A percentile compares a stretch with the other conserved stretches of the same genome.
Conservation (phyloP, 75 land plant species). For the Gnetum montanum region DNA sequence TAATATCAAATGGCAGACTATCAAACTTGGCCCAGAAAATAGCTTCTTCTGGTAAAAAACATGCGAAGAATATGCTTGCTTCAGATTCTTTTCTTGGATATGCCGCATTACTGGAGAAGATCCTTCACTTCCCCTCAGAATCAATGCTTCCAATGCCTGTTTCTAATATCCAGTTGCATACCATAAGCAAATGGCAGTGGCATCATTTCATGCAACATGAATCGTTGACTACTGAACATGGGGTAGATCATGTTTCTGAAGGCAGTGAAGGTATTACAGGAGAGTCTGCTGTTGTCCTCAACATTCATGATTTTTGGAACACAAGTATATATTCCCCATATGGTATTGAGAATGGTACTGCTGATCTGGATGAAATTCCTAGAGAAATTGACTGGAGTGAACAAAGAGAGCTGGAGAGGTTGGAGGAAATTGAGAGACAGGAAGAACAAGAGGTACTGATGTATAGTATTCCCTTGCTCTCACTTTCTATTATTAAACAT, state of each 20-base stretch:
- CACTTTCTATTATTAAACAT: too few relatives aligned
- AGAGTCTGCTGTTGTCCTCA: slow-evolving; percentile 24
- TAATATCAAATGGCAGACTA: slow-evolving; percentile 30
- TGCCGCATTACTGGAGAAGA: slow-evolving; percentile 61
- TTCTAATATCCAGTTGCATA: slow-evolving; percentile 18
- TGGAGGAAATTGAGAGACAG: slow-evolving; percentile 43
- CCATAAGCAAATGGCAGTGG: slow-evolving; percentile 65
- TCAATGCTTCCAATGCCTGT: slow-evolving; percentile 37
- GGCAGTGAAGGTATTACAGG: neutral
- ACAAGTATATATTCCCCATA: slow-evolving; percentile 9
- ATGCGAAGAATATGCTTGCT: slow-evolving; percentile 55
- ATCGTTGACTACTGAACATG: slow-evolving; percentile 10
- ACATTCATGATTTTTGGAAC: slow-evolving; percentile 22
- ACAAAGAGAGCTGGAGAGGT: slow-evolving; percentile 25
- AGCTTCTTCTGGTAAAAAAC: slow-evolving; percentile 39
- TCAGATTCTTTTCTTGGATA: slow-evolving; percentile 49
- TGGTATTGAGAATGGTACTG: slow-evolving; percentile 1
- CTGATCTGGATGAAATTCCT: slow-evolving; percentile 4
- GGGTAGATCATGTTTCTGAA: neutral
- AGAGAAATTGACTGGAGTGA: slow-evolving; percentile 44
- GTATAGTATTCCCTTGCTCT: too few relatives aligned
- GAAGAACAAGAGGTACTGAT: slow-evolving; percentile 25
- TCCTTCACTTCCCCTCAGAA: slow-evolving; percentile 79
- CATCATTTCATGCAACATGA: slow-evolving; percentile 18
- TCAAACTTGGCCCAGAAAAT: slow-evolving; percentile 33